These are phyloP conservation scores for Debaryomyces sp. DNA, from an alignment of 1,139 yeast species.

Conservation along the genomic window DNA sequence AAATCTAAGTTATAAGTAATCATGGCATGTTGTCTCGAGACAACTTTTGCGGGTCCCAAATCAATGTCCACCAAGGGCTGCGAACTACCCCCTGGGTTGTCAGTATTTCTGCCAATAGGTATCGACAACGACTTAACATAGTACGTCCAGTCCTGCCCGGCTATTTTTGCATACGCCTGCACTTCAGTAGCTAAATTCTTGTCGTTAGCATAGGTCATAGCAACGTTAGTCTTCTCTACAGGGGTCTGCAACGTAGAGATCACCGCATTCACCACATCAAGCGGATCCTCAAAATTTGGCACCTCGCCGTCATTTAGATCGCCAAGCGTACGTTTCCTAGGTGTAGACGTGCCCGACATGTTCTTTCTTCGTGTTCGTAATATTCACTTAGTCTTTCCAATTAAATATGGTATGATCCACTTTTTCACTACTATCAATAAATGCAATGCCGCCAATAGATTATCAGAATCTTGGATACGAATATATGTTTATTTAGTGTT, in stretches of 20 bases:
- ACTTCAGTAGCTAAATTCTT: conserved; percentile 80
- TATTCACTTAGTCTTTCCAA: background rate
- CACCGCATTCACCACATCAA: conserved; percentile 56
- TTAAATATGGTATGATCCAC: background rate
- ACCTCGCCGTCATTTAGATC: conserved; percentile 27
- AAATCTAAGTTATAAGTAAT: conserved; percentile 75
- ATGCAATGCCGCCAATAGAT: background rate
- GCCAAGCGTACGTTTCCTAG: conserved; percentile 32
- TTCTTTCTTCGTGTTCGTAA: background rate
- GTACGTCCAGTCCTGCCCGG: conserved; percentile 93
- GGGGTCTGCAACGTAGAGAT: conserved; percentile 52
- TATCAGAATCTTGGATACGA: background rate
- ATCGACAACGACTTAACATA: conserved; percentile 83
- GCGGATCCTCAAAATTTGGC: conserved; percentile 49
- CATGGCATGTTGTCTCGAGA: conserved; percentile 84
- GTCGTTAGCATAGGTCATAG: conserved; percentile 60
- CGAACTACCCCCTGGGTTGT: conserved; percentile 28
- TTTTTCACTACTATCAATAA: background rate
- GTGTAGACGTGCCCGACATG: conserved; percentile 30
- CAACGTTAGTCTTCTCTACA: conserved; percentile 53
- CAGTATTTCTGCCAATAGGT: conserved; percentile 86
- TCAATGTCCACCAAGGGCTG: conserved; percentile 68
- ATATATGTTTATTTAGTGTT: background rate
- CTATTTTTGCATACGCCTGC: conserved; percentile 94
- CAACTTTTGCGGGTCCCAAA: conserved; percentile 95